These are phyloP conservation scores for Nemania sp. DNA, from an alignment of 2,329 filamentous ascomycete species.

Conservation along the genomic window DNA sequence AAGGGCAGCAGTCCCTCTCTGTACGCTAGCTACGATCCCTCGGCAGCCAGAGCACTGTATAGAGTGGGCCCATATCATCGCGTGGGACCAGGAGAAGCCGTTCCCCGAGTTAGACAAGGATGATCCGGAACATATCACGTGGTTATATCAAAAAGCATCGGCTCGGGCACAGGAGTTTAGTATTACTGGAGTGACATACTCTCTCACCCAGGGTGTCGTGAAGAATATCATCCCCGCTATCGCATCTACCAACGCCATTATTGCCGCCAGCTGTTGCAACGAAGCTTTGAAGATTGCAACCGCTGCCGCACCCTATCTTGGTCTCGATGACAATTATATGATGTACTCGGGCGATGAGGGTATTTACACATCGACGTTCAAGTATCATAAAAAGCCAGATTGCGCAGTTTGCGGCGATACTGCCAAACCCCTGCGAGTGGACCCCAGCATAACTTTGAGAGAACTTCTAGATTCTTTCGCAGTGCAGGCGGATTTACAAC, in stretches of 20 bases:
- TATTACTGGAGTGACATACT: conserved; percentile 93
- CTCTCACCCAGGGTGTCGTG: conserved; percentile 94
- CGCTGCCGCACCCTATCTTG: conserved; percentile 81
- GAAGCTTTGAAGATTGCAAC: conserved; percentile 96
- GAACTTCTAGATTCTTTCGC: conserved; percentile 89
- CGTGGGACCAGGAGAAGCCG: conserved; percentile 89
- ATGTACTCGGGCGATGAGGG: conserved; percentile 98
- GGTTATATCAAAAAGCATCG: conserved; percentile 90
- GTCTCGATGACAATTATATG: conserved; percentile 91
- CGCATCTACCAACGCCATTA: conserved; percentile 95
- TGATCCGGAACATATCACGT: conserved; percentile 96
- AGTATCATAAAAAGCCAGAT: conserved; percentile 92
- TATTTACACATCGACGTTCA: conserved; percentile 97
- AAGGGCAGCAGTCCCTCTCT: conserved; percentile 95
- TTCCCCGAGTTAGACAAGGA: conserved; percentile 93
- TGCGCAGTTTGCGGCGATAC: conserved; percentile 93
- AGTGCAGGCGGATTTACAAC: conserved; percentile 85
- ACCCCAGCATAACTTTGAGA: conserved; percentile 78
- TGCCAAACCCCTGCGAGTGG: conserved; percentile 78
- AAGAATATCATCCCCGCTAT: conserved; percentile 99
- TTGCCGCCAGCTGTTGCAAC: conserved; percentile 95
- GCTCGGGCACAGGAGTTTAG: conserved; percentile 86
- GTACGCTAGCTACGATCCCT: conserved; percentile 95
- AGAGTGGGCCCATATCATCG: conserved; percentile 98
- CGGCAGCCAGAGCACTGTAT: conserved; percentile 98